Conservation (phyloP, 1,284 basidiomycete species). For the Apiotrichum sp. region DNA sequence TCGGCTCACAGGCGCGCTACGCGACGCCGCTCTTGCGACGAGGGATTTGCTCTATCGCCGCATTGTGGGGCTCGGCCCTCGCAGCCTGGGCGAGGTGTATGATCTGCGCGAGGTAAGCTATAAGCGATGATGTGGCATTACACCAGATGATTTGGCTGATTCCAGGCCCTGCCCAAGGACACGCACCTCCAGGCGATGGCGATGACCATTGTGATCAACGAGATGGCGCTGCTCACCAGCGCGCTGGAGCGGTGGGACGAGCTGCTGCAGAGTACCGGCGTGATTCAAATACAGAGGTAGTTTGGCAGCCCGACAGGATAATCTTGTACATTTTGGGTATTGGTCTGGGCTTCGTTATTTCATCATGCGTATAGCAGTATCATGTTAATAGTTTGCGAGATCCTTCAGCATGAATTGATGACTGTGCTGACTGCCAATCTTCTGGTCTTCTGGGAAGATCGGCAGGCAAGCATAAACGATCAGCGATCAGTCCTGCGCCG, state of each 20-base stretch:
- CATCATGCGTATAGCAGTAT: too few relatives aligned
- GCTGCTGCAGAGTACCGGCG: constrained; percentile 2
- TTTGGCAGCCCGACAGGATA: too few relatives aligned
- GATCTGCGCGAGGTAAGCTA: constrained; percentile 27
- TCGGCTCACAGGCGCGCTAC: not conserved
- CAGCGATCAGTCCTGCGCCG: too few relatives aligned
- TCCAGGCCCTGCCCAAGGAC: constrained; percentile 16
- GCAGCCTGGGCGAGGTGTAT: constrained; percentile 22
- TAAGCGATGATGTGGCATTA: not conserved
- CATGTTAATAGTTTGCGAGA: too few relatives aligned
- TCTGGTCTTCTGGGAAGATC: too few relatives aligned
- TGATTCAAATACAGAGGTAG: too few relatives aligned
- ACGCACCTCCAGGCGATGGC: constrained; percentile 29
- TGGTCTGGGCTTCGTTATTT: too few relatives aligned
- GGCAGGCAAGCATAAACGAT: too few relatives aligned
- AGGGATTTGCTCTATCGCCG: constrained; percentile 13
- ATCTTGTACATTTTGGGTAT: too few relatives aligned
- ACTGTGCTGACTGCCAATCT: too few relatives aligned
- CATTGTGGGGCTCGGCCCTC: constrained; percentile 16
- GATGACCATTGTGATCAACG: constrained; percentile 37
- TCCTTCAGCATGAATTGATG: too few relatives aligned
- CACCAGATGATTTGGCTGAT: not conserved
- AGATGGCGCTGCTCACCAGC: constrained; percentile 33
- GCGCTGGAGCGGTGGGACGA: constrained; percentile 33
- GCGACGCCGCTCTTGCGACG: not conserved